Percentiles rank a stretch among this genome's conserved stretches.
phyloP scores from a whole-genome alignment of 768 basidiomycete genomes.

The Russula sp. region DNA sequence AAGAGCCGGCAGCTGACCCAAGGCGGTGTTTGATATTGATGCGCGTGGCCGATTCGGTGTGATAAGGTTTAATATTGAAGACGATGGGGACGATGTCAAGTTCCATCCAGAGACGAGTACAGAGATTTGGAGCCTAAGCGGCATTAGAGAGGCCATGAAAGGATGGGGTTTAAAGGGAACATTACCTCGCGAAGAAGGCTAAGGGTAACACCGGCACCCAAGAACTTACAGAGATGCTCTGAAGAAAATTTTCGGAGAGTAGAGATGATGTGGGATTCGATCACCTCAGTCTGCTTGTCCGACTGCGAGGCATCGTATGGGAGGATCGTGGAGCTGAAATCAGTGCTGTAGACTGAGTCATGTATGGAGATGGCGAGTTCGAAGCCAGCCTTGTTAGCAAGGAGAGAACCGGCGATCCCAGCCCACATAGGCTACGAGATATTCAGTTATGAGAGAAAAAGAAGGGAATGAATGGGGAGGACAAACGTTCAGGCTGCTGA shows the following conservation, averaged over 20 bases:
- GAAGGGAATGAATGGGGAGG: conserved; percentile 3
- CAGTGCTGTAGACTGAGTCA: conserved; percentile 82
- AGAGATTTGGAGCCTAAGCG: conserved; percentile 68
- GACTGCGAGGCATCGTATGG: conserved; percentile 51
- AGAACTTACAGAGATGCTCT: conserved; percentile 82
- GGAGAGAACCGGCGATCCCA: conserved; percentile 62
- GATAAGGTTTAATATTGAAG: conserved; percentile 81
- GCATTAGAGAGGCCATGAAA: conserved; percentile 28
- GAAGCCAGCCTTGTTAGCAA: conserved; percentile 57
- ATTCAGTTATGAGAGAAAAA: conserved; percentile 29
- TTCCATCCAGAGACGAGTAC: conserved; percentile 80
- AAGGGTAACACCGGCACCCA: conserved; percentile 77
- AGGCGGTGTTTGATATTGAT: conserved; percentile 82
- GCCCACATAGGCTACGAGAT: conserved; percentile 81
- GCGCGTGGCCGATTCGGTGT: conserved; percentile 73
- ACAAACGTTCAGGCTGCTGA: conserved; percentile 65
- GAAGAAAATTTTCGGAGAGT: conserved; percentile 66
- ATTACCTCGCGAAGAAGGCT: conserved; percentile 63
- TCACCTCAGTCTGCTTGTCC: conserved; percentile 54
- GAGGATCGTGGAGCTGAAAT: conserved; percentile 61
- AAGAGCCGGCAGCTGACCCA: conserved; percentile 75
- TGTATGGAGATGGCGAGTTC: conserved; percentile 79
- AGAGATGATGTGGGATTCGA: conserved; percentile 63
- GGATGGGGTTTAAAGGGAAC: conserved; percentile 20
- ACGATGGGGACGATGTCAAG: conserved; percentile 82